Evolutionary conservation across 257 asterid genomes (phyloP).

Genomic region (Nicotiana tabacum): DNA sequence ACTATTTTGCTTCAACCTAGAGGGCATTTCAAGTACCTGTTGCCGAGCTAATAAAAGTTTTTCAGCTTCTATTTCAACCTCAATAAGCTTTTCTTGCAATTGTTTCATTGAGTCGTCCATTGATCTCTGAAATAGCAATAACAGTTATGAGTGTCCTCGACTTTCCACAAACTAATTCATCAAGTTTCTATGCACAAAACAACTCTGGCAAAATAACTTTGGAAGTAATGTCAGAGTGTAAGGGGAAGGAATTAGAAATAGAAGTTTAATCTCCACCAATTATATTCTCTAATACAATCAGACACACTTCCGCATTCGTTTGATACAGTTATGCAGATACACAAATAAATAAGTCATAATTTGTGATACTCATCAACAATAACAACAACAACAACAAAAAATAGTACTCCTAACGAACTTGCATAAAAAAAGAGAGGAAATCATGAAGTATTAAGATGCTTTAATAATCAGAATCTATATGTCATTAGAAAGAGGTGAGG

Average conservation of each 20-base stretch:
- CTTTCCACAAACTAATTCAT: neutral
- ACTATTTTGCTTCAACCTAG: neutral
- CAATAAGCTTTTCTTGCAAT: conserved; percentile 45
- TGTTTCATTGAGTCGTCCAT: conserved; percentile 59
- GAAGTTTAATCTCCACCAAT: neutral
- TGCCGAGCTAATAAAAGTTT: conserved; percentile 67
- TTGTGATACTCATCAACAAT: neutral
- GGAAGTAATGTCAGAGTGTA: neutral
- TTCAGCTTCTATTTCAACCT: conserved; percentile 81
- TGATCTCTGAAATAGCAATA: neutral
- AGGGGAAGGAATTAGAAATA: neutral
- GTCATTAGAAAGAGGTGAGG: neutral
- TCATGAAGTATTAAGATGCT: neutral
- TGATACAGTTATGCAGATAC: neutral
- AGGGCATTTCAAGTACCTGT: conserved; percentile 41
- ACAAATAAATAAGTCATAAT: neutral
- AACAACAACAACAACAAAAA: too few relatives aligned
- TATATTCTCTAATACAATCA: neutral
- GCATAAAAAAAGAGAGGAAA: neutral
- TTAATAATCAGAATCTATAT: neutral
- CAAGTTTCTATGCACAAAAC: neutral
- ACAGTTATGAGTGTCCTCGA: neutral
- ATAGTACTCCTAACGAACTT: neutral
- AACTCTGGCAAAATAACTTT: neutral
- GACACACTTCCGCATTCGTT: neutral